A percentile compares a stretch with the other conserved stretches of the same genome.
phyloP scores from a whole-genome alignment of 139 green algal genomes.

The Mesotaenium endlicherianum region DNA sequence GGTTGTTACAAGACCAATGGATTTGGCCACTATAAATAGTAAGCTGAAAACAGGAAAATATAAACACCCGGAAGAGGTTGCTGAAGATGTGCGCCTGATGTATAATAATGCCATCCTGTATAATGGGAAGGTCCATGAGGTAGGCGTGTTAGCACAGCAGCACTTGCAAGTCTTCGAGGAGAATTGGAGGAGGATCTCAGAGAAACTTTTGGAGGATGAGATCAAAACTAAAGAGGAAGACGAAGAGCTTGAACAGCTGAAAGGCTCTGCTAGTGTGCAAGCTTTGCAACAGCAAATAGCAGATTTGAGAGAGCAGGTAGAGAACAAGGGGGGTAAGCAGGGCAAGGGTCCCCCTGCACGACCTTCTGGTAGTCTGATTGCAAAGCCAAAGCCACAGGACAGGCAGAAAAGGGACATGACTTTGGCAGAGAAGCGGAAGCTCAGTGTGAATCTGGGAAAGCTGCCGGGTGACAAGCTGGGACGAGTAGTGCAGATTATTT shows the following conservation, averaged over 20 bases:
- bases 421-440: constrained; percentile 72
- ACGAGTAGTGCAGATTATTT: constrained; percentile 64
- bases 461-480: constrained; percentile 66
- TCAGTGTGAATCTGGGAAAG: constrained; percentile 63
- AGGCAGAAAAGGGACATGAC: constrained; percentile 60
- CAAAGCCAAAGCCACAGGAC: constrained; percentile 27
- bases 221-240: constrained; percentile 58
- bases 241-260: constrained; percentile 5
- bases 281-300: not conserved
- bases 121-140: constrained; percentile 78
- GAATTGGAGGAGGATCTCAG: constrained; percentile 45
- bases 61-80: constrained; percentile 62
- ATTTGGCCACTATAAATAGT: constrained; percentile 53
- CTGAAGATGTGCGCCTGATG: constrained; percentile 63
- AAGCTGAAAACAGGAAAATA: constrained; percentile 57
- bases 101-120: constrained; percentile 81
- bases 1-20: constrained; percentile 64
- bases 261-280: not conserved
- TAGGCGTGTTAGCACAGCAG: constrained; percentile 75
- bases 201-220: constrained; percentile 60
- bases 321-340: constrained; percentile 2
- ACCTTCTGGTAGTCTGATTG: not conserved
- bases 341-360: not conserved
- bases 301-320: not conserved
- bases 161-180: constrained; percentile 67